Base-by-base conservation (phyloP, 2,329 filamentous ascomycete genomes). In the Colletotrichum eleusines region DNA sequence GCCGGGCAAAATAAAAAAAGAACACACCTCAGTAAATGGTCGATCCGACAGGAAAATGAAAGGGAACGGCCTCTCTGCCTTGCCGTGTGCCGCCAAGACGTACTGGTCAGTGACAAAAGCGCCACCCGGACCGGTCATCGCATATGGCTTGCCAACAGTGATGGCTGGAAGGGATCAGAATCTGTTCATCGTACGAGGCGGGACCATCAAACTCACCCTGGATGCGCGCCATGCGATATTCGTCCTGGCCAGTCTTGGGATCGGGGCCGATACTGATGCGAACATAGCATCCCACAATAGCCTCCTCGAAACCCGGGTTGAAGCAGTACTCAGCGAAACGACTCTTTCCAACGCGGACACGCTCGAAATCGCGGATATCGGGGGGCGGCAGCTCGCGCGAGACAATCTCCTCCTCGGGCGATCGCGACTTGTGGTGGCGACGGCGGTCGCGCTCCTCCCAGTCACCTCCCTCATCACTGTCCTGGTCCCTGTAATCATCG, bases 301-400 rank as follows among this genome's bases (percentile, higher is more conserved):
- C 88, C 11, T 92, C 84, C 66, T 97, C 93, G 75, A 99, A 98
- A 5, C 91, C 91, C 14, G 96, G 96, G 75, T 95, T 95, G 83
- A 97, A 97, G 85, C 94, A 98, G 66, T 97, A 92, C 77, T 95
- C 90, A 8, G 92, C 92, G 79, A 99, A 97, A 77, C 94, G 93
- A 74, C 89, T 92, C 73, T 96, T 90, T 60, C 95, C 94, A 69
- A 99, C 88, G 68, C 94, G 90, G 63, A 95, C 89, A 61, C 93
- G 90, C 78, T 98, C 92, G 74, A 95, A 90, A 79, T 98, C 94
- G n/a, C 87, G 87, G 26, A 97, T 84, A 44, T 92, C 90, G 2
- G 93, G 90, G 33, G 90, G 91, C 18, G 89, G 89, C 35, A 96
- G 83, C 46, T 92, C 89, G 4, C 93, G 91, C 33, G 89, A 89